These are phyloP conservation scores for Beauveria varroae DNA, from an alignment of 2,329 filamentous ascomycete genomes.

Conservation along the genomic window DNA sequence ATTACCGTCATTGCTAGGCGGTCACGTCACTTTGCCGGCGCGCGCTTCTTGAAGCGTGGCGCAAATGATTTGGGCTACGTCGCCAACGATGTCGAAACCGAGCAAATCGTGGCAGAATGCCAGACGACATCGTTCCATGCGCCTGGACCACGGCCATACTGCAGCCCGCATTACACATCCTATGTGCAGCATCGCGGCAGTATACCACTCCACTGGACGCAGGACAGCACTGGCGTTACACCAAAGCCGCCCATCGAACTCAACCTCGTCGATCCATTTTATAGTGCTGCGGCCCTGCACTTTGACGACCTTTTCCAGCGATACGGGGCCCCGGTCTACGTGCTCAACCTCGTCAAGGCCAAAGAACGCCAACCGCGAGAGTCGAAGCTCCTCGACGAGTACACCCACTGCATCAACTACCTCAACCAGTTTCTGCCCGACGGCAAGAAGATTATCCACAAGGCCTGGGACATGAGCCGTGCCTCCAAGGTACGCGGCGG, in stretches of 20 bases:
- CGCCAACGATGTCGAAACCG: constrained; percentile 96
- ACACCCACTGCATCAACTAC: constrained; percentile 79
- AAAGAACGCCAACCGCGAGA: constrained; percentile 84
- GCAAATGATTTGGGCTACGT: constrained; percentile 93
- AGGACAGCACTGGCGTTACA: constrained; percentile 89
- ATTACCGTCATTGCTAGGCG: constrained; percentile 90
- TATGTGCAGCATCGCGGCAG: constrained; percentile 96
- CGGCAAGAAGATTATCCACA: constrained; percentile 82
- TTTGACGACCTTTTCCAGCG: constrained; percentile 92
- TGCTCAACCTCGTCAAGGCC: constrained; percentile 83
- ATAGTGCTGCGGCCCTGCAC: constrained; percentile 83
- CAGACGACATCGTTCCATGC: constrained; percentile 93
- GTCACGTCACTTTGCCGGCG: constrained; percentile 89
- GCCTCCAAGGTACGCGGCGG: constrained; percentile 87
- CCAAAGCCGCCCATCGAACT: constrained; percentile 95
- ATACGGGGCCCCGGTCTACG: constrained; percentile 88
- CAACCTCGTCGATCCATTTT: constrained; percentile 94
- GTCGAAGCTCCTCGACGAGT: constrained; percentile 82
- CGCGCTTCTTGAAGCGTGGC: constrained; percentile 87
- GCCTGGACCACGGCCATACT: constrained; percentile 75
- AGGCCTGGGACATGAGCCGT: constrained; percentile 96
- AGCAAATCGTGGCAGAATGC: constrained; percentile 95
- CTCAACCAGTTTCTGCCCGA: constrained; percentile 87
- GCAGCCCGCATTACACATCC: constrained; percentile 87
- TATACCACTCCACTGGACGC: constrained; percentile 95